A percentile compares a stretch with the other conserved stretches of the same genome.
Evolutionary conservation across 1,284 basidiomycete genomes (phyloP).

Genomic region (Tilletia walkeri): DNA sequence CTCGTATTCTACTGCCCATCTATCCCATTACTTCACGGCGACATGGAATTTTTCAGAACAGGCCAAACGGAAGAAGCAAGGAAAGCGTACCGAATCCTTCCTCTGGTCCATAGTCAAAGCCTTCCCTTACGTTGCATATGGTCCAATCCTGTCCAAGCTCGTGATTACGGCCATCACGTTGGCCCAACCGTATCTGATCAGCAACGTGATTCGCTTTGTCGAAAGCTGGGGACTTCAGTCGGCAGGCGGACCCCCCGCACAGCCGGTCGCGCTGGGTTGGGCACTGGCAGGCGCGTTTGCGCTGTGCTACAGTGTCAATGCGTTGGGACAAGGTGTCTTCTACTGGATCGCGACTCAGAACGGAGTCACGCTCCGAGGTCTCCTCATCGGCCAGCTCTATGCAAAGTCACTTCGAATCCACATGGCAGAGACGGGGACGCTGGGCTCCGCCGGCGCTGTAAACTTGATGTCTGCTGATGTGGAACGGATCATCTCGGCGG

Average conservation of each 20-base stretch:
- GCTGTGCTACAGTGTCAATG: conserved; percentile 39
- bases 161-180: conserved; percentile 34
- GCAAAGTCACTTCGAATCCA: conserved; percentile 45
- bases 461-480: conserved; percentile 51
- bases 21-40: neutral
- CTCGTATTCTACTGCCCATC: neutral
- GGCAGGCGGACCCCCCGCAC: conserved; percentile 22
- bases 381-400: conserved; percentile 43
- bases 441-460: conserved; percentile 40
- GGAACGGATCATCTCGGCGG: conserved; percentile 39
- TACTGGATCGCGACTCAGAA: conserved; percentile 34
- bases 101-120: neutral
- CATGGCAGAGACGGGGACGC: conserved; percentile 33
- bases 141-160: conserved; percentile 16
- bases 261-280: conserved; percentile 44
- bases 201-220: conserved; percentile 40
- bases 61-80: neutral
- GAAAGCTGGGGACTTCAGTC: conserved; percentile 28
- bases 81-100: neutral
- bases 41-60: neutral
- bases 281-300: conserved; percentile 47
- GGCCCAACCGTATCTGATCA: conserved; percentile 41
- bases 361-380: conserved; percentile 39
- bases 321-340: conserved; percentile 37
- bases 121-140: neutral